phyloP scores from a whole-genome alignment of 192 early-diverging fungal genomes.

The Podila verticillata region DNA sequence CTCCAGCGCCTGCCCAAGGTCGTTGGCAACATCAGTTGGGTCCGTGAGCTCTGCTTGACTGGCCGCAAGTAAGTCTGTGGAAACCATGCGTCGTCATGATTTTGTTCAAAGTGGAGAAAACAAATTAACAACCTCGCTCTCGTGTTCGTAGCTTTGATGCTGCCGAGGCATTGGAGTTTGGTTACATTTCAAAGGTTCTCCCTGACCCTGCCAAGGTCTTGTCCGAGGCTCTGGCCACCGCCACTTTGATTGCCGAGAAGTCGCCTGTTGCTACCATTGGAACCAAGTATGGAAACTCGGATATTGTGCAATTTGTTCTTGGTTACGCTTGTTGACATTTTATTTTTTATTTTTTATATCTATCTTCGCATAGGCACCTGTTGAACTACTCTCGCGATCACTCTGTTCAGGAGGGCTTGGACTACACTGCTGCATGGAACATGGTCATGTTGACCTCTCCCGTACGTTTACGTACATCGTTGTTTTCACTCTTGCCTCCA shows the following conservation, averaged over 20 bases:
- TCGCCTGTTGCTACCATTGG: conserved; percentile 88
- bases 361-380: conserved; percentile 59
- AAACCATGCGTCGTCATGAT: neutral
- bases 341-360: neutral
- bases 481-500: neutral
- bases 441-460: conserved; percentile 80
- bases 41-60: conserved; percentile 91
- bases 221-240: conserved; percentile 73
- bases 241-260: conserved; percentile 83
- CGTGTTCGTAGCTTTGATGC: conserved; percentile 53
- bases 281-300: conserved; percentile 74
- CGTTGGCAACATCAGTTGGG: conserved; percentile 89
- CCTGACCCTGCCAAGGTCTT: conserved; percentile 18
- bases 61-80: conserved; percentile 69
- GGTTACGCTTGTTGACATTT: no score
- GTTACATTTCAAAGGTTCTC: conserved; percentile 54
- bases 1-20: conserved; percentile 96
- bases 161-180: conserved; percentile 68
- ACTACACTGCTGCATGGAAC: conserved; percentile 93
- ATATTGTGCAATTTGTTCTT: no score
- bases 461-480: conserved; percentile 43
- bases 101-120: neutral
- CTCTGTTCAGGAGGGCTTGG: conserved; percentile 85
- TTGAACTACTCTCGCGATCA: conserved; percentile 96
- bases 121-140: no score